Evolutionary conservation across 2,329 filamentous ascomycete genomes (phyloP).

Genomic region (Rutstroemia sp.): DNA sequence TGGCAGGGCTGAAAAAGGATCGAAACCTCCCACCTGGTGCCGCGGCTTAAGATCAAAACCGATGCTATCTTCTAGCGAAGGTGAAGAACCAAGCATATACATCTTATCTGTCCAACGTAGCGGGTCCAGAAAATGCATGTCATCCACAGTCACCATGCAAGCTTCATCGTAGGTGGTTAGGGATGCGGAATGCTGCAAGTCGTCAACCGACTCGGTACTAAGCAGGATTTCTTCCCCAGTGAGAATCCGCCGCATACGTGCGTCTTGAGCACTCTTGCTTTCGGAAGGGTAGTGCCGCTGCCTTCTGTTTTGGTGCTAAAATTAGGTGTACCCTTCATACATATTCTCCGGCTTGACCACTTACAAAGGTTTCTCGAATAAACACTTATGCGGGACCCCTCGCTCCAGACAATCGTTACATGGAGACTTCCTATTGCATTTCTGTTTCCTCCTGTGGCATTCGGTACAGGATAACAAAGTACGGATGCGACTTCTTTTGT

Average conservation of each 20-base stretch:
- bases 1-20: slow-evolving; percentile 5
- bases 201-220: slow-evolving; percentile 14
- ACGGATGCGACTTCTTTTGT: slow-evolving; percentile 14
- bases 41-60: neutral
- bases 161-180: neutral
- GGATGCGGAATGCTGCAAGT: neutral
- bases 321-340: neutral
- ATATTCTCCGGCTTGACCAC: neutral
- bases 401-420: slow-evolving; percentile 18
- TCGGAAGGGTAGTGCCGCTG: neutral
- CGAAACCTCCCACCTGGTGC: neutral
- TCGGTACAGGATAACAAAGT: slow-evolving; percentile 16
- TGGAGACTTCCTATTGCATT: slow-evolving; percentile 16
- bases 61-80: neutral
- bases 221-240: slow-evolving; percentile 14
- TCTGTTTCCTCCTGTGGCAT: slow-evolving; percentile 22
- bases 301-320: neutral
- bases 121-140: too few relatives aligned
- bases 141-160: neutral
- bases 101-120: neutral
- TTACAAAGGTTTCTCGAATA: slow-evolving; percentile 14
- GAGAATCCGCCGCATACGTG: slow-evolving; percentile 12
- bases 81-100: neutral
- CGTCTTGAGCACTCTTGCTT: neutral
- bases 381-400: slow-evolving; percentile 15